Evolutionary conservation across 1,139 yeast species (phyloP).

Genomic region (Suhomyces bokatorum): DNA sequence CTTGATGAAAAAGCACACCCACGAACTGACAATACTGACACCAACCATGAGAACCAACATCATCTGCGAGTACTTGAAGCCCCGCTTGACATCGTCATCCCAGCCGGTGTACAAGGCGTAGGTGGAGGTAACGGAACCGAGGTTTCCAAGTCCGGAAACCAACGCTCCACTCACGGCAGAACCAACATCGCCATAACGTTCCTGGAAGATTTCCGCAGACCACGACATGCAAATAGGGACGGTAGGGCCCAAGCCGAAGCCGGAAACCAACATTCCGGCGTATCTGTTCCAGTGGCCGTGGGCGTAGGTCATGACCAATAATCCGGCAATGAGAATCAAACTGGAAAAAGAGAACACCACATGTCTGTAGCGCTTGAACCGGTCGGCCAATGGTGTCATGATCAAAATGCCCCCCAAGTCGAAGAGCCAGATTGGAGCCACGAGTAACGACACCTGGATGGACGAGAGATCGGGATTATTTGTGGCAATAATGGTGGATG

Average conservation of each 20-base stretch:
- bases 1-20: constrained; percentile 35
- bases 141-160: constrained; percentile 82
- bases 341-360: constrained; percentile 62
- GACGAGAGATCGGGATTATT: constrained; percentile 65
- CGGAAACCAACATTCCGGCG: constrained; percentile 78
- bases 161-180: constrained; percentile 80
- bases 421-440: constrained; percentile 90
- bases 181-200: constrained; percentile 79
- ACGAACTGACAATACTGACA: constrained; percentile 56
- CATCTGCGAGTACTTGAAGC: constrained; percentile 75
- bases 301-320: constrained; percentile 77
- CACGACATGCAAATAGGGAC: constrained; percentile 89
- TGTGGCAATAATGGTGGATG: constrained; percentile 72
- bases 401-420: constrained; percentile 77
- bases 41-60: constrained; percentile 79
- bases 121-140: constrained; percentile 83
- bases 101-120: constrained; percentile 85
- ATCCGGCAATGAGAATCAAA: constrained; percentile 67
- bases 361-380: constrained; percentile 57
- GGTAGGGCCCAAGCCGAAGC: constrained; percentile 87
- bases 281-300: constrained; percentile 72
- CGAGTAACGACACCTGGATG: constrained; percentile 68
- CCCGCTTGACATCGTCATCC: constrained; percentile 70
- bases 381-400: constrained; percentile 80
- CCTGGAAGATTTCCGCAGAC: constrained; percentile 75